Base-by-base conservation (phyloP, 2,329 filamentous ascomycete species). In the Hypoxylon sp. region DNA sequence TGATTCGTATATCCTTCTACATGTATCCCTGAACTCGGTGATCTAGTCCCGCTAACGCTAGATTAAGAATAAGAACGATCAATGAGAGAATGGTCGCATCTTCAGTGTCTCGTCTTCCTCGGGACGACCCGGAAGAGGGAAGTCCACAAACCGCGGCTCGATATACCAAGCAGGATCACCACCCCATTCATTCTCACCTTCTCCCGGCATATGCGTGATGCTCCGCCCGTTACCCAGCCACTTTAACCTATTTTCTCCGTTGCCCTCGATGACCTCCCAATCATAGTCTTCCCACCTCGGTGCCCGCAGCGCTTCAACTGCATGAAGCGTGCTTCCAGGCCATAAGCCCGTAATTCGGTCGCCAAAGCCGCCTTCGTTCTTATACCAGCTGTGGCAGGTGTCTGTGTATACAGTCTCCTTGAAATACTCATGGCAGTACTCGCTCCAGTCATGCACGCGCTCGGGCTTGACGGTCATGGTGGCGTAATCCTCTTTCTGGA, bases 361-460 rank as follows among this genome's bases (percentile, higher is more conserved):
- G 4, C 79, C 80, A 8, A 70, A 72, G 22, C 78, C 80, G 18
- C 78, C 78, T 8, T 80, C 78, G 30, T 79, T 78, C 71, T 84
- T 83, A 72, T 87, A 87, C 85, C 84, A 87, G 55, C 81, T 84
- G 63, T 80, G 80, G 73, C 85, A 87, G 8, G 76, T 72, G 40
- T 81, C 82, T 4, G 78, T 74, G 71, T 83, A 85, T 1, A 85
- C 82, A 0, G 81, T 84, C 4, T 77, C 72, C 67, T 80, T 77
- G 71, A 86, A 83, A 68, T 85, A 83, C 52, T 79, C 78, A 40
- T 80, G 78, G 32, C 80, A 78, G 70, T 83, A 85, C 24, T 75
- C 77, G 42, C 76, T 77, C 70, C 84, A 86, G 62, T 84, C 83
- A 20, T 78, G 73, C 24, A 85, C 80, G 14, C 81, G 73, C 32